Evolutionary conservation across 805 yeast species (phyloP), one percentile per base, ranked within the genome.

Genomic region (Pichia ethanolica): DNA sequence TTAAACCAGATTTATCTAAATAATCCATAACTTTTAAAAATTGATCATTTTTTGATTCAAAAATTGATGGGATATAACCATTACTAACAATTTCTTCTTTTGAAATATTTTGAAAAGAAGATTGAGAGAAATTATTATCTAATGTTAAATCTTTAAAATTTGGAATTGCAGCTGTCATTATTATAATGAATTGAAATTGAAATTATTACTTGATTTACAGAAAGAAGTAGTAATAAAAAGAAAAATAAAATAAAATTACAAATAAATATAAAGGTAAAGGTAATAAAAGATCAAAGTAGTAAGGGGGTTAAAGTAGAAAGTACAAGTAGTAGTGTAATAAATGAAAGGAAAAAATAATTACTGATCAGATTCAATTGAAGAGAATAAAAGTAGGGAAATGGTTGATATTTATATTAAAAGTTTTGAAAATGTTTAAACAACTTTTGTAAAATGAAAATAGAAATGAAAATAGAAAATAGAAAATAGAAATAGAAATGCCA

Each of bases 1-100:
- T 86, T 62, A 91, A 87, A 0, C 97, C 98, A 35, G 83, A 80
- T 47, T 77, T 74, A 63, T 89, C 96, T 49, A 91, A 71, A 39
- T 81, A 74, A 63, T 89, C 95, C 67, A 89, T 78, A 41, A 91
- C 97, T 53, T 75, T 74, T 56, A 82, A 89, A 65, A 83, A 78
- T 67, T 93, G 98, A 44, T 78, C 74, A 61, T 82, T 85, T 64
- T 86, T 89, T 35, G 90, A 96, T 27, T 81, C 77, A 62, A 89
- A 91, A 5, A 86, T 83, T 47, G 81, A 73, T 46, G 85, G 78
- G 54, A 81, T 79, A 73, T 89, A 91, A 55, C 89, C 97, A 25
- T 60, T 53, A 30, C 60, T 54, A 46, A 57, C 50, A 36, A 68
- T 47, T 12, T 67, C 71, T 9, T 60, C 60, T 25, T 54, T 57